Base-by-base conservation (phyloP, 2,329 filamentous ascomycete species). In the Colletotrichum acutatum region DNA sequence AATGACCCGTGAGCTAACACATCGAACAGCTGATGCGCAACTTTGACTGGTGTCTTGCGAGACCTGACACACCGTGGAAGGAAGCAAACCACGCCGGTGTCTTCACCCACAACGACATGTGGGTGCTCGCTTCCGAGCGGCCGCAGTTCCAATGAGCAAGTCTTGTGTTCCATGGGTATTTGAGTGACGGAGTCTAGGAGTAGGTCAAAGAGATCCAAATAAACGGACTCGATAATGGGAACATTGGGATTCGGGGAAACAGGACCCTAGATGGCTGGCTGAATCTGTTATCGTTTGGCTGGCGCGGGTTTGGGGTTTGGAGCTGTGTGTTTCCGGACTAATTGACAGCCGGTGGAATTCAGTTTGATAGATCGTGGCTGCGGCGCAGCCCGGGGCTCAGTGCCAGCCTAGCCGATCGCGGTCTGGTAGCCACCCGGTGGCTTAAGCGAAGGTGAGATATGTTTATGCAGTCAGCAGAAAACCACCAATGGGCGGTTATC, bases 1-100 rank as follows among this genome's bases (percentile, higher is more conserved):
- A 24, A 8, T 42, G 6, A n/a, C 22, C 5, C 8, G 26, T 34
- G 19, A 16, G 14, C 60, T 34, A 12, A 63, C 46, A 9, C 4
- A 19, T 46, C 24, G 12, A 3, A 4, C 5, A 75, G 74, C 26
- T 75, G 8, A 63, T 74, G 54, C 74, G 74, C 32, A 74, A 75
- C 34, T 75, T 75, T 37, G 74, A 75, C 54, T 74, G 65, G 74
- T 72, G 60, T n/a, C 62, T 75, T 5, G 74, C 74, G 12, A 75
- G 62, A 19, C 74, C 74, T 0, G 68, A 74, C 14, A 28, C 28
- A 4, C 74, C 74, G 0, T 75, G 74, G 74, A 72, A 58, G 24
- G 74, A 75, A 53, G 14, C 24, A 1, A 74, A 75, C 37, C 74
- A 52, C 24, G 65, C 52, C 2, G 74, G 74, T 4, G 32, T 75